These are phyloP conservation scores for Salmacisia buchloeana DNA, from an alignment of 1,284 basidiomycete species.

Conservation along the genomic window DNA sequence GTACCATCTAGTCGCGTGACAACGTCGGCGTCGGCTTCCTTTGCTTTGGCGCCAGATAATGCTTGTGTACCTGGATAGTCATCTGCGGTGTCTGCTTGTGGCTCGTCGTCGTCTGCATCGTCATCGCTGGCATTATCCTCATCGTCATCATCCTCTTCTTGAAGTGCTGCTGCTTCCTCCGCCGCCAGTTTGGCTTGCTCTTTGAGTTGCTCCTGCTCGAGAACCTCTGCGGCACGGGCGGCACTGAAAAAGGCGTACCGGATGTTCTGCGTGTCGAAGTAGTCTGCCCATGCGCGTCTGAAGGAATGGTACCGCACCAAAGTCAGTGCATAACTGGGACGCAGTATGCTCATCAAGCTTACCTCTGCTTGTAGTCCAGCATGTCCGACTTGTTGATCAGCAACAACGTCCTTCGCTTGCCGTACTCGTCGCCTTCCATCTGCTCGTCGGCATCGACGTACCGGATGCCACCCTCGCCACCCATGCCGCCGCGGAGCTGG, in stretches of 20 bases:
- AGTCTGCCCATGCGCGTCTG: constrained; percentile 72
- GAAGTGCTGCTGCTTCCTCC: constrained; percentile 56
- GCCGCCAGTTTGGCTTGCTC: constrained; percentile 28
- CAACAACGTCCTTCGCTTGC: constrained; percentile 68
- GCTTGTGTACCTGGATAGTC: too few relatives aligned
- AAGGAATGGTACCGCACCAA: too few relatives aligned
- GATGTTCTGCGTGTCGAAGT: constrained; percentile 77
- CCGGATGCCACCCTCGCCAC: constrained; percentile 82
- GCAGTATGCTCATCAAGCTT: constrained; percentile 25
- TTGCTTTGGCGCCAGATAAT: too few relatives aligned
- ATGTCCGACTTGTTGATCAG: constrained; percentile 97
- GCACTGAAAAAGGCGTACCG: constrained; percentile 95
- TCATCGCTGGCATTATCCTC: constrained; percentile 19
- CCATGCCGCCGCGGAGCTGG: constrained; percentile 53
- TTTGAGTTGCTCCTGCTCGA: constrained; percentile 60
- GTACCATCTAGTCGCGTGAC: constrained; percentile 18
- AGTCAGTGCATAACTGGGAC: neutral
- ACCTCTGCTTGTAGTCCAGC: constrained; percentile 80
- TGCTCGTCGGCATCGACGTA: constrained; percentile 67
- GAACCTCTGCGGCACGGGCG: constrained; percentile 75
- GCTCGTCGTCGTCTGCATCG: constrained; percentile 25
- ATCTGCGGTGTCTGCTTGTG: too few relatives aligned
- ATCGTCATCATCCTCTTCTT: constrained; percentile 45
- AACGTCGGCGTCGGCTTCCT: constrained; percentile 21
- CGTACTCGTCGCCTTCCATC: constrained; percentile 40